phyloP scores from a whole-genome alignment of 139 green algal species.

The Auxenochlorella pyrenoidosa region DNA sequence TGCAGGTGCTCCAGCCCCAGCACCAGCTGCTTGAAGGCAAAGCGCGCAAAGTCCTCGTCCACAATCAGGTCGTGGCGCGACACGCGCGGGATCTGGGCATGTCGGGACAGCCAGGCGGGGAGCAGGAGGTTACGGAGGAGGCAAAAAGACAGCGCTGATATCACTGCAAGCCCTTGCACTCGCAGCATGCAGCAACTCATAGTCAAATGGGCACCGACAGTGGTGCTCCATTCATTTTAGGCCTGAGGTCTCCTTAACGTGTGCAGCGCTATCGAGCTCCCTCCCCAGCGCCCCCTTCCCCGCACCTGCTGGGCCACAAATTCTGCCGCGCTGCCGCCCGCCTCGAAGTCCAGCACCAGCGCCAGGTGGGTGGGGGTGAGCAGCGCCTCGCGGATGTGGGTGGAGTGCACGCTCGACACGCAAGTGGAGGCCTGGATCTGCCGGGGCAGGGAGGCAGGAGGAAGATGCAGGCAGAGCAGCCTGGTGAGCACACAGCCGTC shows the following conservation, averaged over 20 bases:
- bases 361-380: constrained; percentile 77
- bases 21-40: constrained; percentile 79
- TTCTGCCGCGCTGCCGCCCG: constrained; percentile 47
- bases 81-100: constrained; percentile 5
- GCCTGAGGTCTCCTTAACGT: too few species aligned
- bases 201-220: too few species aligned
- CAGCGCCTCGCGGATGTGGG: constrained; percentile 63
- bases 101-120: background rate
- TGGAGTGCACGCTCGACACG: constrained; percentile 73
- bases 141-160: too few species aligned
- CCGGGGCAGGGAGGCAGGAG: background rate
- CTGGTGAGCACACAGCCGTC: too few species aligned
- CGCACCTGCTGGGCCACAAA: constrained; percentile 12
- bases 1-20: constrained; percentile 72
- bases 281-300: background rate
- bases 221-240: too few species aligned
- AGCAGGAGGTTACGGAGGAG: too few species aligned
- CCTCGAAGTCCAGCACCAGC: constrained; percentile 84
- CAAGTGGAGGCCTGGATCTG: constrained; percentile 78
- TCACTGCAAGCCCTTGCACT: too few species aligned
- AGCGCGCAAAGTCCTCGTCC: constrained; percentile 65
- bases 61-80: constrained; percentile 27
- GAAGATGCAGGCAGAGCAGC: background rate
- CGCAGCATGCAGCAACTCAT: too few species aligned
- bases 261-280: background rate